These are phyloP conservation scores for Colletotrichum theobromicola DNA, from an alignment of 2,329 filamentous ascomycete genomes.

Conservation along the genomic window DNA sequence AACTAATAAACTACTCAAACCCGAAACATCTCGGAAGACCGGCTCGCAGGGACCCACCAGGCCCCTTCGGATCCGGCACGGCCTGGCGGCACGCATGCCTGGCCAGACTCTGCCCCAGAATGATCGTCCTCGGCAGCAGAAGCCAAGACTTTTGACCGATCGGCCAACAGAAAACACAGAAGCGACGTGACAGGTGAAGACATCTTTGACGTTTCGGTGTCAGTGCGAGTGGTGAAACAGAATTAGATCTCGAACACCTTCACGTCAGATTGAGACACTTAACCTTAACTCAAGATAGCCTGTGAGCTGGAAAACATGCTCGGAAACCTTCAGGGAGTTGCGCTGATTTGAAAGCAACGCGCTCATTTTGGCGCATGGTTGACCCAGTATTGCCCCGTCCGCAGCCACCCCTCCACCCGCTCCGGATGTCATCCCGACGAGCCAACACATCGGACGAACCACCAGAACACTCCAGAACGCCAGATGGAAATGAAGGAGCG, in stretches of 20 bases:
- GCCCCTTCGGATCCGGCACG: conserved; percentile 3
- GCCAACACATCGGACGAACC: not conserved
- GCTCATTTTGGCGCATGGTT: not conserved
- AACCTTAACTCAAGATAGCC: not conserved
- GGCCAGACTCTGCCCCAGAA: not conserved
- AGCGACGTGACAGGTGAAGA: not conserved
- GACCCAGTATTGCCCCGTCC: not conserved
- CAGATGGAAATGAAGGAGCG: not conserved
- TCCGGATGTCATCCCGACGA: not conserved
- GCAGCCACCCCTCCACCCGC: not conserved
- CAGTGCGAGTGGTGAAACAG: not conserved
- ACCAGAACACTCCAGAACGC: not conserved
- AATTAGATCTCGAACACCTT: not conserved
- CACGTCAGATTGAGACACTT: not conserved
- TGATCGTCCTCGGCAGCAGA: conserved; percentile 5
- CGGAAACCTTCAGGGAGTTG: not conserved
- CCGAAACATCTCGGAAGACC: conserved; percentile 8
- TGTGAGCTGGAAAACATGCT: not conserved
- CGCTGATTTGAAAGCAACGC: conserved; percentile 2
- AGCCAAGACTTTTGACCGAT: conserved; percentile 15
- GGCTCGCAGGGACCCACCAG: not conserved
- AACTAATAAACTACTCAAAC: not conserved
- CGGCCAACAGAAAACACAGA: not conserved
- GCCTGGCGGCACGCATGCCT: not conserved
- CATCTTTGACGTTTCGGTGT: not conserved